Percentiles rank a stretch among this genome's conserved stretches.
These are phyloP conservation scores for Abrus precatorius DNA, from an alignment of 306 rosid genomes.

Conservation along the genomic window DNA sequence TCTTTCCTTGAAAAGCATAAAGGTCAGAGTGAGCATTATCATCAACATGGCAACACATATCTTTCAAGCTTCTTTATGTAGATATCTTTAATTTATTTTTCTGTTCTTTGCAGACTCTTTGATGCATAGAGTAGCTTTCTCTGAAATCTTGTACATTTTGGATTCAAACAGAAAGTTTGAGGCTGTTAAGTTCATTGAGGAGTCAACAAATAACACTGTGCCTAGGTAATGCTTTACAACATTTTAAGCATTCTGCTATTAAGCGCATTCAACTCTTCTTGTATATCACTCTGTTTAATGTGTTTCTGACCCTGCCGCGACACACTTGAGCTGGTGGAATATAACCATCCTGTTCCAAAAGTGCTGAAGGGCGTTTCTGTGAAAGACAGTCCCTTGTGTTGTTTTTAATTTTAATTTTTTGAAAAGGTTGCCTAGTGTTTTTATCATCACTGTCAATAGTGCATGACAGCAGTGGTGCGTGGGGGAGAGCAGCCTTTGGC, in stretches of 20 bases:
- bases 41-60: conserved; percentile 4
- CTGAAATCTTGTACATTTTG: conserved; percentile 77
- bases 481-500: too few relatives aligned
- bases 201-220: conserved; percentile 65
- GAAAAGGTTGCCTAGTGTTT: neutral
- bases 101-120: conserved; percentile 75
- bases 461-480: too few relatives aligned
- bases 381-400: neutral
- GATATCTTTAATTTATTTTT: conserved; percentile 19
- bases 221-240: conserved; percentile 61
- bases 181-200: conserved; percentile 83
- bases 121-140: conserved; percentile 90
- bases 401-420: conserved; percentile 13
- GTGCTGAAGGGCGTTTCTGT: neutral
- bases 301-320: neutral
- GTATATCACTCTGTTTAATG: conserved; percentile 4
- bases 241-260: neutral
- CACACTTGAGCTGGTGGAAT: neutral
- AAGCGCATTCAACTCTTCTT: neutral
- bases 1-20: conserved; percentile 80
- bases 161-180: conserved; percentile 75
- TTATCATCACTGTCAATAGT: too few relatives aligned
- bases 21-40: conserved; percentile 58
- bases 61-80: conserved; percentile 33
- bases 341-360: neutral